phyloP scores from a whole-genome alignment of 192 early-diverging fungal genomes.

The Entomortierella chlamydospora region DNA sequence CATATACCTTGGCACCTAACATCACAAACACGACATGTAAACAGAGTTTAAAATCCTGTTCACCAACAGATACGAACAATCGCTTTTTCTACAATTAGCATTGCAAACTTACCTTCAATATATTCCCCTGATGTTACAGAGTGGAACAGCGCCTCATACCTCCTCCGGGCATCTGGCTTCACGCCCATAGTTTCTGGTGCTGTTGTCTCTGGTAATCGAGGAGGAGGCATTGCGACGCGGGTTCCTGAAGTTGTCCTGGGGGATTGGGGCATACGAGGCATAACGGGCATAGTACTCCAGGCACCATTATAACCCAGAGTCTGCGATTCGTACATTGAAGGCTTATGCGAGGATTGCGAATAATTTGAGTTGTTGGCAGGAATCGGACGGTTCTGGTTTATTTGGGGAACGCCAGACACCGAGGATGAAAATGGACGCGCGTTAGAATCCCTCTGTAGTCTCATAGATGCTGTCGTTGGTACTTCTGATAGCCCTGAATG shows the following conservation, averaged over 20 bases:
- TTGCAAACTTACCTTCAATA: constrained; percentile 54
- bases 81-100: no score
- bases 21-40: neutral
- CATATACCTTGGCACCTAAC: constrained; percentile 51
- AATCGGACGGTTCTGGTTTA: neutral
- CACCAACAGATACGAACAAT: no score
- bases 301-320: neutral
- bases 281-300: neutral
- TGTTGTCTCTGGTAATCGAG: constrained; percentile 8
- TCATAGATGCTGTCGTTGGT: constrained; percentile 5
- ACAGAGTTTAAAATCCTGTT: no score
- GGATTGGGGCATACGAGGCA: neutral
- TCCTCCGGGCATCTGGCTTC: constrained; percentile 28
- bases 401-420: neutral
- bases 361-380: no score
- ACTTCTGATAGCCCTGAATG: neutral
- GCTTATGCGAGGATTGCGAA: no score
- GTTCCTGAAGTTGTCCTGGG: constrained; percentile 1
- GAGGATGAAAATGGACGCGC: constrained; percentile 10
- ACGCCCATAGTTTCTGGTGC: constrained; percentile 24
- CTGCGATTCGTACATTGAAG: neutral
- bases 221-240: constrained; percentile 18
- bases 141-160: constrained; percentile 51
- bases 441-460: neutral
- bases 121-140: constrained; percentile 19